Evolutionary conservation across 345 rosid species (phyloP).

Genomic region (Populus nigra): DNA sequence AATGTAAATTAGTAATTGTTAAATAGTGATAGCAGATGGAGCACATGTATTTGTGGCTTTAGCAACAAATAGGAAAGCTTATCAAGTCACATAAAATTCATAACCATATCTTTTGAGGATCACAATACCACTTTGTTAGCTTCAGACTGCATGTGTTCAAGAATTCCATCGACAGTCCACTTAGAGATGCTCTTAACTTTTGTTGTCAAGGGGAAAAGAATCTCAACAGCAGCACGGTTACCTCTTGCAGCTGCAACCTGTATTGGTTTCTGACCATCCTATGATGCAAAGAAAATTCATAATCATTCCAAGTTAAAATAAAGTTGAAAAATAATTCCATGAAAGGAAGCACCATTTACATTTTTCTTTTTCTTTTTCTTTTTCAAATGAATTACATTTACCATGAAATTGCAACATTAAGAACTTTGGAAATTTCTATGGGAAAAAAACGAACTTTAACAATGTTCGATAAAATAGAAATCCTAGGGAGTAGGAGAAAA

Average conservation of each 20-base stretch:
- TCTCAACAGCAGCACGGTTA: slow-evolving; percentile 59
- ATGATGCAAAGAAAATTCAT: slow-evolving; percentile 19
- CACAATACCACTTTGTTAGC: slow-evolving; percentile 39
- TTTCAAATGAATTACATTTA: neutral
- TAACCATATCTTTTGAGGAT: neutral
- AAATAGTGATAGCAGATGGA: neutral
- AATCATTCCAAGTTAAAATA: neutral
- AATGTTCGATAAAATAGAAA: neutral
- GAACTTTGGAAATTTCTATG: neutral
- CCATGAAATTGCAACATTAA: neutral
- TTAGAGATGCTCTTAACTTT: slow-evolving; percentile 49
- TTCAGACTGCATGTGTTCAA: slow-evolving; percentile 57
- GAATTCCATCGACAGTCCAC: slow-evolving; percentile 79
- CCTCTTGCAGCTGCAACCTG: slow-evolving; percentile 84
- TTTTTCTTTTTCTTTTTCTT: neutral
- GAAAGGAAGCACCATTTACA: neutral
- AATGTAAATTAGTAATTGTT: neutral
- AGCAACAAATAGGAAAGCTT: neutral
- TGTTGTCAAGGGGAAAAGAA: slow-evolving; percentile 65
- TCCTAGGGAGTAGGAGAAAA: neutral
- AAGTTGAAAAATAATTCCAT: neutral
- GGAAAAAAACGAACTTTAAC: neutral
- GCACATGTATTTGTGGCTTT: neutral
- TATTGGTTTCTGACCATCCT: slow-evolving; percentile 84
- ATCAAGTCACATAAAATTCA: neutral